phyloP scores from a whole-genome alignment of 352 stramenopile genomes.

The Phytophthora megakarya region DNA sequence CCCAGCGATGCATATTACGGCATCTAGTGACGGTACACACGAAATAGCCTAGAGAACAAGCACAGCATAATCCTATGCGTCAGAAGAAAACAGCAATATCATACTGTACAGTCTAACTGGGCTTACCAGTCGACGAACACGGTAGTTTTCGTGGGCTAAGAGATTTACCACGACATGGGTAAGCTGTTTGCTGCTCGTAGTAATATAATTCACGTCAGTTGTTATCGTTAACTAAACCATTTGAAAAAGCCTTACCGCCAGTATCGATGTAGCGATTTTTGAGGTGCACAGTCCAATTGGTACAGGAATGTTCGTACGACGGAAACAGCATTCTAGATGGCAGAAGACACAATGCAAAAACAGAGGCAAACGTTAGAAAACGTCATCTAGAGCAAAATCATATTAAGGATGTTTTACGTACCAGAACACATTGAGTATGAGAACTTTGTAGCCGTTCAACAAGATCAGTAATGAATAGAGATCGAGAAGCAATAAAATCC shows the following conservation, averaged over 20 bases:
- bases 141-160: slow-evolving; percentile 22
- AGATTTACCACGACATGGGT: slow-evolving; percentile 23
- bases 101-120: not conserved
- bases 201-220: slow-evolving; percentile 1
- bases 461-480: slow-evolving; percentile 33
- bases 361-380: slow-evolving; percentile 7
- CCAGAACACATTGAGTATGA: slow-evolving; percentile 9
- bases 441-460: slow-evolving; percentile 7
- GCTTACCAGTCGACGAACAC: slow-evolving; percentile 27
- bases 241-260: slow-evolving; percentile 34
- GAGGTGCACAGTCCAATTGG: slow-evolving; percentile 22
- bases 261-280: slow-evolving; percentile 24
- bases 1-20: slow-evolving; percentile 17
- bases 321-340: slow-evolving; percentile 28
- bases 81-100: not conserved
- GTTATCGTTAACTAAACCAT: not conserved
- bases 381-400: not conserved
- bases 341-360: not conserved
- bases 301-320: slow-evolving; percentile 40
- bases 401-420: slow-evolving; percentile 12
- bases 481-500: slow-evolving; percentile 39
- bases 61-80: not conserved
- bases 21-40: slow-evolving; percentile 36
- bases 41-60: slow-evolving; percentile 31
- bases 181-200: slow-evolving; percentile 32